Base-by-base conservation (phyloP, 306 rosid species). In the Inga laurina region DNA sequence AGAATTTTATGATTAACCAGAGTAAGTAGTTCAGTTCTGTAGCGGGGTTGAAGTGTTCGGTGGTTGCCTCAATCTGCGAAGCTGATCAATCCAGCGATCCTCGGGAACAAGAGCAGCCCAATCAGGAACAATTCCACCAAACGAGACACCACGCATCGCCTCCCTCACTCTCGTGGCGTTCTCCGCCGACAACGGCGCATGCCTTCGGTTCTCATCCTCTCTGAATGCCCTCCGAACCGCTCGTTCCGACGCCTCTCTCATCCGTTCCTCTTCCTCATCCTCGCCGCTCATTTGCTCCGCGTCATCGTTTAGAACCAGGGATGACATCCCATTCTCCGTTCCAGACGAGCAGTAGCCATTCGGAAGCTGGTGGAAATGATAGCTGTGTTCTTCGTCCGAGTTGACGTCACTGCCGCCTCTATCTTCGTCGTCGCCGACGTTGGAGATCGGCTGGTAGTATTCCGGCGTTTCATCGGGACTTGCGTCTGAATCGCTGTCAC, bases 111-210 rank as follows among this genome's bases (percentile, higher is more conserved):
- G 77, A 10, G 80, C 81, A 3, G 79, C 96, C 98, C 99, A 96
- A 79, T 86, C 90, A 1, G 98, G 98, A 66, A 87, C 90, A 0
- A 73, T 86, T 48, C 98, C 98, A 3, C 80, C 90, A 35, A 94
- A 88, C 24, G 97, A 89, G 43, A 96, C 82, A 6, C 92, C 92
- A 8, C 95, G 96, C 98, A 96, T 96, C 32, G 97, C 98, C 69
- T 92, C 97, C 91, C 88, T 89, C 24, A 96, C 94, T 59, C 97
- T 90, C 62, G 83, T 76, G 56, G 98, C 88, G 64, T 90, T 96
- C 88, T 94, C 99, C 78, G 81, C 86, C 81, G 94, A 79, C 83
- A 96, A 75, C 80, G 97, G 97, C 30, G 91, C 92, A 22, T 84
- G 88, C 76, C 99, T 84, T 34, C 97, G 86, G 44, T 74, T 86